phyloP scores from a whole-genome alignment of 148 eudicot species.

The Polygonum aviculare region DNA sequence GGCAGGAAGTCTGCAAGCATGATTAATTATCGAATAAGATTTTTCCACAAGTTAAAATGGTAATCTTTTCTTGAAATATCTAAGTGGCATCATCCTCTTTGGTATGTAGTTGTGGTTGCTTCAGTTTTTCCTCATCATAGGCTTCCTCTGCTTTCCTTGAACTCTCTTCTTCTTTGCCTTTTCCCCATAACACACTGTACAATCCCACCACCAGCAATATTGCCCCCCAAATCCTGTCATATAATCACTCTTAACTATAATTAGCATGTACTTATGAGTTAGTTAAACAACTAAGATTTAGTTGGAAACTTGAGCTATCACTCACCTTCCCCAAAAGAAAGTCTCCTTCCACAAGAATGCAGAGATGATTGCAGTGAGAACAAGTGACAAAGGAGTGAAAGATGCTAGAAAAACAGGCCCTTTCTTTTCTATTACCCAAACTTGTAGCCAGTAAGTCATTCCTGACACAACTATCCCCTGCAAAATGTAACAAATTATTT shows the following conservation, averaged over 20 bases:
- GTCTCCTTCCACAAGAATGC: constrained; percentile 20
- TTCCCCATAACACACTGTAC: constrained; percentile 33
- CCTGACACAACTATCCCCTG: constrained; percentile 27
- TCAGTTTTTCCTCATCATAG: constrained; percentile 3
- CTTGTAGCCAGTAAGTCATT: constrained; percentile 24
- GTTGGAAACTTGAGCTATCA: too few species aligned
- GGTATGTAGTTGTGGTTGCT: neutral
- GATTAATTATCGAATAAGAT: neutral
- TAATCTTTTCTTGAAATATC: neutral
- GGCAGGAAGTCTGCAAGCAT: neutral
- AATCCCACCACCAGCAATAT: constrained; percentile 26
- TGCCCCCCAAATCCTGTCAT: constrained; percentile 19
- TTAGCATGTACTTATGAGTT: too few species aligned
- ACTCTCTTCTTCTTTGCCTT: constrained; percentile 20
- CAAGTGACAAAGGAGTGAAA: constrained; percentile 24
- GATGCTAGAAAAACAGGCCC: constrained; percentile 26
- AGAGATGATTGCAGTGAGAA: constrained; percentile 21
- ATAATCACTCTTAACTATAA: too few species aligned
- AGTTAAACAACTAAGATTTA: too few species aligned
- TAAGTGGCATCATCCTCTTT: neutral
- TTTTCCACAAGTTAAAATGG: neutral
- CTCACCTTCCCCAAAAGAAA: constrained; percentile 20
- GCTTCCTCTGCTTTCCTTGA: neutral
- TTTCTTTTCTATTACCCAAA: constrained; percentile 24
- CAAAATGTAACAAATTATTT: neutral